Evolutionary conservation across 768 basidiomycete species (phyloP).

Genomic region (Tulasnella calospora): DNA sequence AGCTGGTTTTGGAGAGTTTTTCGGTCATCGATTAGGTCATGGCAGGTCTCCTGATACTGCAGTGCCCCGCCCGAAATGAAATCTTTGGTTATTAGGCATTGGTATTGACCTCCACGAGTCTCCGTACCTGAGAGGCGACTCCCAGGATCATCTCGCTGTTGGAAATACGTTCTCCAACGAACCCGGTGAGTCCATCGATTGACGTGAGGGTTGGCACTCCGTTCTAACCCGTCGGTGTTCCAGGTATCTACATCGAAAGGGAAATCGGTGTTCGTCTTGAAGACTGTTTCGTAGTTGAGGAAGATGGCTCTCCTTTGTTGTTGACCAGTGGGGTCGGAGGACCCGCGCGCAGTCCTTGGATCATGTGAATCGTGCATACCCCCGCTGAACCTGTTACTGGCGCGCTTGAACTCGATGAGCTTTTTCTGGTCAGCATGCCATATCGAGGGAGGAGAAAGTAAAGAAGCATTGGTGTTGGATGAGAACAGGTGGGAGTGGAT

Average conservation of each 20-base stretch:
- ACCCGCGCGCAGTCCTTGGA: constrained; percentile 40
- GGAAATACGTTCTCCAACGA: constrained; percentile 81
- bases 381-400: background rate
- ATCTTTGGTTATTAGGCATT: constrained; percentile 50
- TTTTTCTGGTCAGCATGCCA: background rate
- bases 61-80: background rate
- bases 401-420: background rate
- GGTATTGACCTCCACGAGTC: constrained; percentile 78
- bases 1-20: constrained; percentile 51
- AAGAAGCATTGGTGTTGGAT: too few species aligned
- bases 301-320: constrained; percentile 50
- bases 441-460: too few species aligned
- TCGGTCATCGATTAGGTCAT: constrained; percentile 79
- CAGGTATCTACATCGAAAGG: constrained; percentile 63
- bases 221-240: background rate
- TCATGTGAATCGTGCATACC: constrained; percentile 11
- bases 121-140: constrained; percentile 74
- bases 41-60: constrained; percentile 42
- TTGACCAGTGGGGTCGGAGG: constrained; percentile 65
- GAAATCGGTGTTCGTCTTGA: constrained; percentile 75
- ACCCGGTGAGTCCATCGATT: constrained; percentile 42
- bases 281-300: constrained; percentile 67
- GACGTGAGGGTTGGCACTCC: background rate
- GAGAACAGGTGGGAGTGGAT: too few species aligned
- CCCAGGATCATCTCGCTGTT: constrained; percentile 48